Conservation (phyloP, 2,329 filamentous ascomycete genomes). For the Neoscytalidium dimidiatum region DNA sequence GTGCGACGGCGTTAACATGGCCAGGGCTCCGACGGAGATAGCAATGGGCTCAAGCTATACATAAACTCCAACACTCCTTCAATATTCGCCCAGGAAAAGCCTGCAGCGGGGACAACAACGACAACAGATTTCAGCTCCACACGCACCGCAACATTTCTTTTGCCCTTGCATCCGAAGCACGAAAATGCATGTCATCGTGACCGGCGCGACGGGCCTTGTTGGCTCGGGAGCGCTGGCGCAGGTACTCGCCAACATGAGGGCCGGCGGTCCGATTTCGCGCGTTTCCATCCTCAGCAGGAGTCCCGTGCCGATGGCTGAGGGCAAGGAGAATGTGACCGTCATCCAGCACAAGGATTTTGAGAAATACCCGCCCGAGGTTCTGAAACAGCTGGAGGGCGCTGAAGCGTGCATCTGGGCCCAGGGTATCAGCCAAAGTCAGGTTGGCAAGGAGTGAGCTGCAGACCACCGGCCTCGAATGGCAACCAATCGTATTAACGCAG, state of each 20-base stretch:
- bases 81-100: neutral
- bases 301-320: conserved; percentile 64
- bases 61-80: neutral
- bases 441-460: conserved; percentile 57
- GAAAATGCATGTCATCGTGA: conserved; percentile 46
- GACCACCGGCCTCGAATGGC: neutral
- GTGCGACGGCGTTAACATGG: conserved; percentile 1
- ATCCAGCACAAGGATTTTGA: conserved; percentile 70
- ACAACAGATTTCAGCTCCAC: neutral
- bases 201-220: conserved; percentile 46
- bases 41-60: neutral
- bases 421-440: conserved; percentile 63
- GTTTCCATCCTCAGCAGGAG: conserved; percentile 69
- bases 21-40: neutral
- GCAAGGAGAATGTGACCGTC: conserved; percentile 59
- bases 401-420: conserved; percentile 73
- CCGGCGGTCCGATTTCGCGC: conserved; percentile 47
- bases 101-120: too few relatives aligned
- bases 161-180: neutral
- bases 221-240: conserved; percentile 42
- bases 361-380: conserved; percentile 58
- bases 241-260: conserved; percentile 38
- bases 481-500: neutral
- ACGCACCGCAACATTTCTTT: neutral
- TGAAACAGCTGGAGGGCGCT: conserved; percentile 64